Conservation (phyloP, 2,329 filamentous ascomycete genomes). For the Diaporthe ilicicola region DNA sequence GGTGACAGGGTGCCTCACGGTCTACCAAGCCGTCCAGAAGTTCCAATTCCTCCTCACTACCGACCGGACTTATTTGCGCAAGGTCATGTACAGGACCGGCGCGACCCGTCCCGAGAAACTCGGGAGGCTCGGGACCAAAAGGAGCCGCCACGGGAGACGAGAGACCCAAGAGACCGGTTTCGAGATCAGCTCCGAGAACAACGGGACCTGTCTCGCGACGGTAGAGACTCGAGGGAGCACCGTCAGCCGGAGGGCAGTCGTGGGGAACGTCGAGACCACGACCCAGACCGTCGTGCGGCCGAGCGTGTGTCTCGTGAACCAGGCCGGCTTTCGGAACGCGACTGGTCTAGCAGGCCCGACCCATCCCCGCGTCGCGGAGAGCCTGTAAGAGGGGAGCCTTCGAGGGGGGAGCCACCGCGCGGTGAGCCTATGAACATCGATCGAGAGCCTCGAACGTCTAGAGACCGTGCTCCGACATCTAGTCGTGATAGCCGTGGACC, state of each 20-base stretch:
- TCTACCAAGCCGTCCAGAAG: conserved; percentile 67
- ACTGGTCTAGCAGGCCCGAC: conserved; percentile 44
- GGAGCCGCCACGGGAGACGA: conserved; percentile 46
- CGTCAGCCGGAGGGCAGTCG: conserved; percentile 28
- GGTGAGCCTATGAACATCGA: conserved; percentile 44
- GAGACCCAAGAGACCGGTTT: conserved; percentile 48
- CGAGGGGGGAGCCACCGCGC: conserved; percentile 35
- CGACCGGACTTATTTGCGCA: conserved; percentile 55
- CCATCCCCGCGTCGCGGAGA: conserved; percentile 43
- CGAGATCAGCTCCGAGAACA: conserved; percentile 31
- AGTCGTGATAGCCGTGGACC: conserved; percentile 37
- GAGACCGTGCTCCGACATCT: conserved; percentile 48
- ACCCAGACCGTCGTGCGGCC: conserved; percentile 54
- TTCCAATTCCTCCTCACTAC: conserved; percentile 60
- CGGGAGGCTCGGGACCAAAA: conserved; percentile 47
- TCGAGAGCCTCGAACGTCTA: conserved; percentile 42
- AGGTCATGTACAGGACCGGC: conserved; percentile 43
- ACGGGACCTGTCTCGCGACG: conserved; percentile 40
- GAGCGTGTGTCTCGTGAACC: conserved; percentile 48
- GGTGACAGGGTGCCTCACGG: conserved; percentile 31
- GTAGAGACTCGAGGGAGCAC: conserved; percentile 41
- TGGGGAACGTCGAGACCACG: conserved; percentile 46
- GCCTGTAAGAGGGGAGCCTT: conserved; percentile 41
- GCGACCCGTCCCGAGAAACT: conserved; percentile 40
- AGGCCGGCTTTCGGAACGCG: conserved; percentile 49